A percentile compares a stretch with the other conserved stretches of the same genome.
Evolutionary conservation across 2,329 filamentous ascomycete species (phyloP).

Genomic region (Monilinia fructigena): DNA sequence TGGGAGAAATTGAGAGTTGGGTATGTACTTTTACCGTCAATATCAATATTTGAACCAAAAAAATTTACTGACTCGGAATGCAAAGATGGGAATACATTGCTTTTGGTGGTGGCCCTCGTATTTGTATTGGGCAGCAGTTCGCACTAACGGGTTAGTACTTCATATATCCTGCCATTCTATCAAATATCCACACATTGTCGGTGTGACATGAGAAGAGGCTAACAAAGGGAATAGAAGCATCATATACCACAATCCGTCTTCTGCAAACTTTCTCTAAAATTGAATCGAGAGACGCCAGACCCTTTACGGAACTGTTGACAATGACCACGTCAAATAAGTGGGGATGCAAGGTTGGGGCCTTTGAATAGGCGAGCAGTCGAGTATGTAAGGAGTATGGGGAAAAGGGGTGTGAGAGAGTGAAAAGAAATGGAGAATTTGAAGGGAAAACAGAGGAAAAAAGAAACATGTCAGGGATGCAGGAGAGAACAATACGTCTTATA

Average conservation of each 20-base stretch:
- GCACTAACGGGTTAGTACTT: constrained; percentile 28
- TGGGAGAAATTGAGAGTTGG: constrained; percentile 39
- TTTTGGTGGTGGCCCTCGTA: constrained; percentile 67
- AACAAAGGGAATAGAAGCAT: constrained; percentile 45
- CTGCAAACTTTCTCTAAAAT: constrained; percentile 38
- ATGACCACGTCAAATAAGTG: constrained; percentile 31
- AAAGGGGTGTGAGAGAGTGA: neutral
- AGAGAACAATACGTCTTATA: neutral
- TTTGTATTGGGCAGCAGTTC: constrained; percentile 61
- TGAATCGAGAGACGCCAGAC: constrained; percentile 32
- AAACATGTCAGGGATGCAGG: neutral
- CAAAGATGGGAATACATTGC: constrained; percentile 70
- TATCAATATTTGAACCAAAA: neutral
- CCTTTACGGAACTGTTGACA: constrained; percentile 30
- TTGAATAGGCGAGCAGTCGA: neutral
- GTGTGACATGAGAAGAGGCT: constrained; percentile 36
- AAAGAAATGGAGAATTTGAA: too few relatives aligned
- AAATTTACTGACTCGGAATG: constrained; percentile 46
- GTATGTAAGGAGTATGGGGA: too few relatives aligned
- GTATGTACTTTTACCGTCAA: constrained; percentile 1
- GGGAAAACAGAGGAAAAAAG: too few relatives aligned
- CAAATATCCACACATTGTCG: constrained; percentile 26
- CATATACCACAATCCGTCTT: constrained; percentile 39
- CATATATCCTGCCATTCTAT: constrained; percentile 35
- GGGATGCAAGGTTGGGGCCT: constrained; percentile 30